Conservation (phyloP, 2,329 filamentous ascomycete genomes). For the Talaromyces sp. region DNA sequence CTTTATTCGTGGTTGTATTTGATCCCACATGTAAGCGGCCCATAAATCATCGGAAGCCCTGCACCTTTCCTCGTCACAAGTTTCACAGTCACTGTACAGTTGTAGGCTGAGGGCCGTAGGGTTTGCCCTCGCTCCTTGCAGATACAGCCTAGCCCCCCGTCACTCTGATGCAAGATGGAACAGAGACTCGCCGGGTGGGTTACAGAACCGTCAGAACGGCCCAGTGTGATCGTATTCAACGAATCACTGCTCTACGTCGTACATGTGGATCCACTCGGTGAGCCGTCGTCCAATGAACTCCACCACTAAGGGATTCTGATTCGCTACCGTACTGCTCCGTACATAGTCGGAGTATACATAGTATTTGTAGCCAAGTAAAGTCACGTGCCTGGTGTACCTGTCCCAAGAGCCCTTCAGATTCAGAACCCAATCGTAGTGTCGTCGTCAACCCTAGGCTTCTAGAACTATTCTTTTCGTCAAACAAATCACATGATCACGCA, state of each 20-base stretch:
- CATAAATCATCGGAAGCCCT: neutral
- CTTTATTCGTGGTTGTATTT: neutral
- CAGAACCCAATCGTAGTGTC: neutral
- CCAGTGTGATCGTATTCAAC: neutral
- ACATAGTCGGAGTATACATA: too few relatives aligned
- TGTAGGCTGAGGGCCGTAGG: constrained; percentile 13
- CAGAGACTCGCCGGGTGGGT: constrained; percentile 4
- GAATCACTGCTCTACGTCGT: neutral
- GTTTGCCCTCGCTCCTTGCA: constrained; percentile 27
- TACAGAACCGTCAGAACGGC: neutral
- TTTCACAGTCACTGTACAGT: neutral
- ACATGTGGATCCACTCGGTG: neutral
- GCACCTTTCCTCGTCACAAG: neutral
- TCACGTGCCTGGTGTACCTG: neutral
- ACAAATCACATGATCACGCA: neutral
- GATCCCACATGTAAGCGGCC: neutral
- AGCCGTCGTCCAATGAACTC: constrained; percentile 1
- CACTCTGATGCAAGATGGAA: constrained; percentile 23
- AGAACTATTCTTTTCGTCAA: neutral
- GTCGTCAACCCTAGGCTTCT: neutral
- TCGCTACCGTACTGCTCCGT: neutral
- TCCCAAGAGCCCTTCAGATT: neutral
- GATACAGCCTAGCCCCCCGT: constrained; percentile 23
- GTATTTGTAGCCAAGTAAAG: neutral
- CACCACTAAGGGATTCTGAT: neutral